Percentiles rank a stretch among this genome's conserved stretches.
These are phyloP conservation scores for Starmerella riodocensis DNA, from an alignment of 805 yeast genomes.

Conservation along the genomic window DNA sequence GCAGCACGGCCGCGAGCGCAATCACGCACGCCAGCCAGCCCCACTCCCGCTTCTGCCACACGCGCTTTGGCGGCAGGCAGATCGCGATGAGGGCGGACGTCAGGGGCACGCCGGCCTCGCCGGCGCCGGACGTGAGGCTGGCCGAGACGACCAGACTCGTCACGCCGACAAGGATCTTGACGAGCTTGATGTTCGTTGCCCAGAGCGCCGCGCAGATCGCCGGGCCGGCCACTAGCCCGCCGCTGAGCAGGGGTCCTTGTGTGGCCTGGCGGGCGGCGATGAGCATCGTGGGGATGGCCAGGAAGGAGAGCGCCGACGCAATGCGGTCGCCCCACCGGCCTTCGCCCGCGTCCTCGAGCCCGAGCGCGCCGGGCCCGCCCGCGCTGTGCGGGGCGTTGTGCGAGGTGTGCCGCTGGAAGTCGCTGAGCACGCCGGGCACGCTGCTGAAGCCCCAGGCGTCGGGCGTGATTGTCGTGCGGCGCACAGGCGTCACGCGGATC, in stretches of 20 bases:
- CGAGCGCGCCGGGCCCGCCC: neutral
- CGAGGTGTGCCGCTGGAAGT: constrained; percentile 28
- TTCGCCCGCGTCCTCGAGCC: neutral
- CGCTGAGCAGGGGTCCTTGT: neutral
- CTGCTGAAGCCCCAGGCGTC: constrained; percentile 29
- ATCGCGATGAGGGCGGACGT: constrained; percentile 1
- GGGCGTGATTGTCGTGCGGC: constrained; percentile 22
- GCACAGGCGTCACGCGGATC: constrained; percentile 23
- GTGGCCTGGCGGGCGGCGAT: constrained; percentile 5
- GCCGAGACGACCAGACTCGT: constrained; percentile 5
- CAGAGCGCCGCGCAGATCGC: constrained; percentile 5
- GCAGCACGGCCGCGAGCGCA: neutral
- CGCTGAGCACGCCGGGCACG: constrained; percentile 28
- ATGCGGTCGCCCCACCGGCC: constrained; percentile 7
- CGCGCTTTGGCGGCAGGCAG: constrained; percentile 1
- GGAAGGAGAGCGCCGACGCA: constrained; percentile 6
- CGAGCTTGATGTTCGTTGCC: constrained; percentile 1
- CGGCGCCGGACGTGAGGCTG: neutral
- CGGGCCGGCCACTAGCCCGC: constrained; percentile 7
- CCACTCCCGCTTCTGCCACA: constrained; percentile 2
- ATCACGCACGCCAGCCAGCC: neutral
- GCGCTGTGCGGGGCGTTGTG: constrained; percentile 14
- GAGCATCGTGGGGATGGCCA: constrained; percentile 12
- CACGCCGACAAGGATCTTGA: constrained; percentile 2
- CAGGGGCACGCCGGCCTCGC: neutral